phyloP scores from a whole-genome alignment of 352 stramenopile species.

The Elongisporangium undulatum region DNA sequence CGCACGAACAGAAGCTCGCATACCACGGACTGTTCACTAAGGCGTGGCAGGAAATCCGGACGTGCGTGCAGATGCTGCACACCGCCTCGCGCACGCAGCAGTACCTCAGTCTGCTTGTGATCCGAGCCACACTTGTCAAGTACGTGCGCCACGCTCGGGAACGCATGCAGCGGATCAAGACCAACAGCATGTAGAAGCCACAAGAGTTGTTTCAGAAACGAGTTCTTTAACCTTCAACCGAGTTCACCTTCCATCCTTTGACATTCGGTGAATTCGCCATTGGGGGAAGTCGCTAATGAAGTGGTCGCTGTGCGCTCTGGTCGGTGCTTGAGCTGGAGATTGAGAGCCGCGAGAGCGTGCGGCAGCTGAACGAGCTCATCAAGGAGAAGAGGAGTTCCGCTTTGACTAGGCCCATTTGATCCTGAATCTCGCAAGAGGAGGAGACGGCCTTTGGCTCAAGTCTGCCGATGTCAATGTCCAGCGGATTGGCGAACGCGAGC shows the following conservation, averaged over 20 bases:
- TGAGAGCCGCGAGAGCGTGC: too few species aligned
- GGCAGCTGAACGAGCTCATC: too few species aligned
- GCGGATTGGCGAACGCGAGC: neutral
- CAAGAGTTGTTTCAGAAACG: neutral
- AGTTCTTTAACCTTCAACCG: too few species aligned
- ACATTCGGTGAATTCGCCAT: too few species aligned
- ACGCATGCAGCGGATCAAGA: conserved; percentile 12
- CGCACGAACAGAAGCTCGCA: neutral
- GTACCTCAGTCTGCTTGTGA: conserved; percentile 57
- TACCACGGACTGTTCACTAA: conserved; percentile 11
- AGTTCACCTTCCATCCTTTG: too few species aligned
- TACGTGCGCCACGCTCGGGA: conserved; percentile 46
- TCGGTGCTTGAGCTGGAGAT: too few species aligned
- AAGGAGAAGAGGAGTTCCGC: too few species aligned
- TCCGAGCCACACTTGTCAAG: conserved; percentile 54
- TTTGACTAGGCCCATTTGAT: too few species aligned
- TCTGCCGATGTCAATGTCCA: too few species aligned
- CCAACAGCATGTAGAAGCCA: neutral
- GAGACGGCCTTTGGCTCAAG: neutral
- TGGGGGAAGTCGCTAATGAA: too few species aligned
- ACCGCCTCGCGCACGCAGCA: conserved; percentile 65
- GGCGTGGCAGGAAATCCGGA: conserved; percentile 56
- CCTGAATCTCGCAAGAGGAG: too few species aligned
- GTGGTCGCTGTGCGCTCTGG: too few species aligned
- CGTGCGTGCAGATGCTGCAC: conserved; percentile 62